These are phyloP conservation scores for Leishmania guyanensis DNA, from an alignment of 208 protist genomes.

Conservation along the genomic window DNA sequence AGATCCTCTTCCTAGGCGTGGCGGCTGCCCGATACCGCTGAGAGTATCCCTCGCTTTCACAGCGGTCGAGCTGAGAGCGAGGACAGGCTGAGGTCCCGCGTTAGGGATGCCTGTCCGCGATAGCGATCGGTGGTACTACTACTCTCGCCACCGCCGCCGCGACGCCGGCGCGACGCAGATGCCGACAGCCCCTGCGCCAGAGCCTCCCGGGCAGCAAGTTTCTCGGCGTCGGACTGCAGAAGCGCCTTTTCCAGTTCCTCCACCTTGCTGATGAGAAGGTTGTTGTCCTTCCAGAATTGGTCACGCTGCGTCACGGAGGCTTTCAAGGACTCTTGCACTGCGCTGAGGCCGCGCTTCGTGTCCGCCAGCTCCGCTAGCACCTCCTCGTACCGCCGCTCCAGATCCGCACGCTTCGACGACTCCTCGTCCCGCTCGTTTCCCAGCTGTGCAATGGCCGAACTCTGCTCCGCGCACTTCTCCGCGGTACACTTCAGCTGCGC, in stretches of 20 bases:
- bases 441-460: background rate
- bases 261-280: constrained; percentile 55
- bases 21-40: background rate
- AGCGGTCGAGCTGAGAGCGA: constrained; percentile 3
- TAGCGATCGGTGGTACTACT: constrained; percentile 12
- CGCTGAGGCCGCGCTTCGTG: constrained; percentile 16
- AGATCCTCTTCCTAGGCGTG: background rate
- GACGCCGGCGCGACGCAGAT: constrained; percentile 8
- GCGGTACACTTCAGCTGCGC: constrained; percentile 8
- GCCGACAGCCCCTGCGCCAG: constrained; percentile 56
- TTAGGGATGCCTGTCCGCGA: constrained; percentile 19
- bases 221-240: constrained; percentile 57
- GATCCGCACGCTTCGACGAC: background rate
- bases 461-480: constrained; percentile 4
- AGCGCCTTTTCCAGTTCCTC: constrained; percentile 63
- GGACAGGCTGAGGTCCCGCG: constrained; percentile 30
- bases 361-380: constrained; percentile 24
- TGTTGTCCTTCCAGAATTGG: constrained; percentile 62
- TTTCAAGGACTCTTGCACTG: constrained; percentile 20
- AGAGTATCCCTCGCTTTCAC: background rate
- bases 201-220: constrained; percentile 53
- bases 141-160: constrained; percentile 10
- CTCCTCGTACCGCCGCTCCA: constrained; percentile 18
- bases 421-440: constrained; percentile 5
- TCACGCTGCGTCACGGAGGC: constrained; percentile 31